Base-by-base conservation (phyloP, 495 filamentous ascomycete genomes). In the Achaetomiella virescens region DNA sequence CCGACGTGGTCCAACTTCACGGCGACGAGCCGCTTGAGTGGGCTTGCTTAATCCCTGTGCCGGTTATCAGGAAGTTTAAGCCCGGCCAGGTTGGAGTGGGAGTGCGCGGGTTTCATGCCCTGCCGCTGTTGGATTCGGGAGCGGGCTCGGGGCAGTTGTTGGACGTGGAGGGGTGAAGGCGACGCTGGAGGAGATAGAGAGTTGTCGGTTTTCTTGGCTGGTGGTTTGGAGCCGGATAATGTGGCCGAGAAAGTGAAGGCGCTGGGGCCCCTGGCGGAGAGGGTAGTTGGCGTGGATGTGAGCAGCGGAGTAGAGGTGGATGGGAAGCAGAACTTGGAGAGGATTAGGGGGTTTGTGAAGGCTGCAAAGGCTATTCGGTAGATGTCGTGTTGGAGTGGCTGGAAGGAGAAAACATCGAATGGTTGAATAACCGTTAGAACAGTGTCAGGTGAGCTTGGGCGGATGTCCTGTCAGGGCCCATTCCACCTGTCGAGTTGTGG, bases 1-100 rank as follows among this genome's bases (percentile, higher is more conserved):
- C 84, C n/a, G 93, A 98, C 66, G 75, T 93, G 41, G 85, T 98
- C 4, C 93, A 98, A 63, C 79, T 98, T 4, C 93, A 98, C 67
- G 93, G 93, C 9, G 75, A 83, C 48, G 93, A 98, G 68, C 91
- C 93, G 2, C 63, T 97, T 31, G 93, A 97, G 65, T 97, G 93
- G 92, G 84, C 91, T 2, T 77, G 68, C 27, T 71, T 89, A 24
- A 89, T 98, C 42, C 91, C 93, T 6, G 89, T 95, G 0, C 95
- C 93, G 1, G 90, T 98, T 20, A 86, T 97, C 59, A 83, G 83
- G 46, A 85, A 84, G 38, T 97, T 97, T 69, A 78, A 78, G 24
- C 87, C 88, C 0, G 78, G 77, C 4, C 85, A 95, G 48, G 61
- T 78, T 18, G 89, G 84, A 1, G 73, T 97, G 46, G 84, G 81